Evolutionary conservation across 768 basidiomycete genomes (phyloP), one percentile per base, ranked within the genome.

Genomic region (Tubosaeta brunneosetosa): DNA sequence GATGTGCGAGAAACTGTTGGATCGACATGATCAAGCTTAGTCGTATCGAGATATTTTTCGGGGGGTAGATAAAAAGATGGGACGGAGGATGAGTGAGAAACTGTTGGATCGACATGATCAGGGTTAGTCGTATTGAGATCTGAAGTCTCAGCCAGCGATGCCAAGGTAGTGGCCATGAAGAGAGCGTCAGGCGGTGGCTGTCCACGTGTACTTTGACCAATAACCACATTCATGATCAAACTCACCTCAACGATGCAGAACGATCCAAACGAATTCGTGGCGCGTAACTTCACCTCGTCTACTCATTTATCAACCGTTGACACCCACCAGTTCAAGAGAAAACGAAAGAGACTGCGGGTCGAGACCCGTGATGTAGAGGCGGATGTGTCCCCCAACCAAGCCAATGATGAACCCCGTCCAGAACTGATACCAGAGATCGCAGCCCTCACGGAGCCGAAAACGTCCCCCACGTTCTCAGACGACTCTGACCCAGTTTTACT

Each of bases 271-370:
- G 64, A 66, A 52, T 61, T 66, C 12, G 62, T 66, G 60, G 64
- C 66, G 53, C 25, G 64, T 14, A 37, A 25, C 16, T 16, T n/a
- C 6, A 34, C 1, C 14, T 2, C 41, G 9, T 3, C 40, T 12
- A 14, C 26, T 4, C 9, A 19, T n/a, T 42, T 55, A 22, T 55
- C 31, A 11, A 1, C 25, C 19, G 12, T 25, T 56, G 17, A 55
- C 33, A 12, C 3, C 22, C n/a, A 12, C 26, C 33, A 66, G 65
- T 59, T 66, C 33, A 67, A 11, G 57, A 65, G 64, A 55, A 66
- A 34, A 48, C 57, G 65, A 22, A 66, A 58, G 46, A 66, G 65
- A 29, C n/a, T 48, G 12, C 55, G n/a, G 7, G 47, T 45, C 34
- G 31, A 47, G n/a, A 14, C 27, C 32, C 49, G 33, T 37, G 56